phyloP scores from a whole-genome alignment of 1,139 yeast genomes.

The Saccharomycopsis hybrid region DNA sequence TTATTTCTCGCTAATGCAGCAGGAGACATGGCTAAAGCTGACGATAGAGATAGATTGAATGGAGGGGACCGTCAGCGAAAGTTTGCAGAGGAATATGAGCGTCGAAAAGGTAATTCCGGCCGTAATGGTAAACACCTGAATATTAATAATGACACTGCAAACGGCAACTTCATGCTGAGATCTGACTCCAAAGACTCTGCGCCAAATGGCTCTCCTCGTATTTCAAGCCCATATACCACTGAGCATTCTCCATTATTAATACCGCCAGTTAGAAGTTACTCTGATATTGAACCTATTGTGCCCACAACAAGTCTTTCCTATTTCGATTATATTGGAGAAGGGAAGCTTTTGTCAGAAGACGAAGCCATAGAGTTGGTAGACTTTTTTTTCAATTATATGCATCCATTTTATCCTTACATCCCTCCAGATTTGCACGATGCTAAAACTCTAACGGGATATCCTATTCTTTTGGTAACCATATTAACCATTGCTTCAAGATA shows the following conservation, averaged over 20 bases:
- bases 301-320: slow-evolving; percentile 48
- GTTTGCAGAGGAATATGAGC: not conserved
- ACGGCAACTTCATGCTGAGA: no score
- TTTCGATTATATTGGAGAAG: slow-evolving; percentile 60
- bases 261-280: not conserved
- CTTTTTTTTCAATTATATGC: slow-evolving; percentile 70
- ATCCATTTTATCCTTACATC: slow-evolving; percentile 84
- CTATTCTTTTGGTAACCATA: slow-evolving; percentile 73
- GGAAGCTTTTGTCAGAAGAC: slow-evolving; percentile 53
- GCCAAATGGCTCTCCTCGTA: slow-evolving; percentile 35
- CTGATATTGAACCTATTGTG: slow-evolving; percentile 27
- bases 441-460: slow-evolving; percentile 65
- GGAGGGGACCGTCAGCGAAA: slow-evolving; percentile 42
- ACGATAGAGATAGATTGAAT: slow-evolving; percentile 55
- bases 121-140: no score
- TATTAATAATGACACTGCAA: no score
- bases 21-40: slow-evolving; percentile 60
- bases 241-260: not conserved
- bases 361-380: slow-evolving; percentile 63
- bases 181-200: not conserved
- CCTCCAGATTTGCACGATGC: slow-evolving; percentile 69
- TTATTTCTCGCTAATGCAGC: slow-evolving; percentile 72
- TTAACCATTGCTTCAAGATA: slow-evolving; percentile 75
- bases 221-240: slow-evolving; percentile 28
- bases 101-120: no score